Evolutionary conservation across 1,139 yeast genomes (phyloP), one percentile per base, ranked within the genome.

Genomic region (Ogataea hybrid): DNA sequence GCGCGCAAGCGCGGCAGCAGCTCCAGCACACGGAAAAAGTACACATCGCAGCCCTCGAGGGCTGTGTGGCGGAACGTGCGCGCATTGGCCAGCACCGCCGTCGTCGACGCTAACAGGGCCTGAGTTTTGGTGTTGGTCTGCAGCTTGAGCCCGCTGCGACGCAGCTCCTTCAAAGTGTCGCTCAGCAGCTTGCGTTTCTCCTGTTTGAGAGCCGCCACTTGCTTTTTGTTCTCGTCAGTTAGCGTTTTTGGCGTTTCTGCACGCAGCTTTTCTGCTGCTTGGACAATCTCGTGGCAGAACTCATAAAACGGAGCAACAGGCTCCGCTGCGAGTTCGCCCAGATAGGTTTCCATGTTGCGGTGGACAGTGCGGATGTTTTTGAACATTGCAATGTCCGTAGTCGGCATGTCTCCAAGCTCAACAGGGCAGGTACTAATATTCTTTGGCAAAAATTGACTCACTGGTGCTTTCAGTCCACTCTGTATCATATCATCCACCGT

Each of bases 181-280:
- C 94, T 84, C 46, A 92, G 67, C 10, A 88, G 65, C 52, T 84
- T 85, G 48, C 83, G 72, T 65, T 92, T 94, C 56, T 88, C 94
- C 30, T 82, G 74, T 56, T 84, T 86, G 60, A 94, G 69, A 3
- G 89, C 74, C 2, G 92, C 83, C 27, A 89, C 70, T 1, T 68
- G 47, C 58, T 84, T 85, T 66, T 90, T 89, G 53, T 78, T 81
- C 29, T 84, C 94, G 42, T 90, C 89, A 9, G 75, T 82, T 51
- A 75, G 69, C 6, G 69, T 73, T 3, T 68, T 64, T 2, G 98
- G 98, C 0, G 98, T 94, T 53, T 85, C 95, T 33, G 75, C 71
- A 39, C 79, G 74, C 37, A 92, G 70, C 23, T 75, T 64, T 6
- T 80, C 81, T 64, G 88, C 80, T 41, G 81, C 84, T 17, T 64